Conservation (phyloP, 2,329 filamentous ascomycete species). For the Pseudogymnoascus sp. region DNA sequence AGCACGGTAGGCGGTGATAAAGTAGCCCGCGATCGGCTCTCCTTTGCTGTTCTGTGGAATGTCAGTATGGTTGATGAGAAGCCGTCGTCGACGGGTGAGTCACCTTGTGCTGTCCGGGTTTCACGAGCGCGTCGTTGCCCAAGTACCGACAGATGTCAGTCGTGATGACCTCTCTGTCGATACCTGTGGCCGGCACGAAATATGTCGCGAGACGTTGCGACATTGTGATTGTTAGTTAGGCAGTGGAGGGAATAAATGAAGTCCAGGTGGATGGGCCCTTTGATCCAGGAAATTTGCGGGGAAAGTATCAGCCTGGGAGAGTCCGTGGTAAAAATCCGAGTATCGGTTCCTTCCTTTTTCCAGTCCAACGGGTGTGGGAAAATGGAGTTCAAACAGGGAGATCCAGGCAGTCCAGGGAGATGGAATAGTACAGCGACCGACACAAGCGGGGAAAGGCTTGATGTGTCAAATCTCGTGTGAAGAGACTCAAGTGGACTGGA, state of each 20-base stretch:
- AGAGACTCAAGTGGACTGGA: background rate
- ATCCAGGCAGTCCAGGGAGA: background rate
- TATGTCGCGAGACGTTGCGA: constrained; percentile 36
- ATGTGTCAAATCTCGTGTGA: background rate
- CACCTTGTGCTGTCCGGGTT: constrained; percentile 68
- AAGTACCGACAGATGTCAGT: constrained; percentile 79
- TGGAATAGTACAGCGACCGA: background rate
- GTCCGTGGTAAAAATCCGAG: background rate
- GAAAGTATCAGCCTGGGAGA: background rate
- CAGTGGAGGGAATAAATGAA: background rate
- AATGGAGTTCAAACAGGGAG: background rate
- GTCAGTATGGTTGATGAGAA: background rate
- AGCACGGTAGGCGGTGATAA: constrained; percentile 73
- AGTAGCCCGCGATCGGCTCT: constrained; percentile 48
- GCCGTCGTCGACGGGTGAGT: background rate
- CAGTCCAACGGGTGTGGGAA: background rate
- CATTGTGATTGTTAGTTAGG: constrained; percentile 1
- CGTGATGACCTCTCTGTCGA: constrained; percentile 77
- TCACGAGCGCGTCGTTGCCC: constrained; percentile 74
- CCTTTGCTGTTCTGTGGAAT: background rate
- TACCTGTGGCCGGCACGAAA: constrained; percentile 73
- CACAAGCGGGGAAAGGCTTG: constrained; percentile 1
- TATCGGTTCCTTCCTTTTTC: background rate
- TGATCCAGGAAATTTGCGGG: background rate
- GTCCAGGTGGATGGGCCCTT: background rate